Conservation (phyloP, 2,329 filamentous ascomycete genomes). For the Trichoderma hamatum region DNA sequence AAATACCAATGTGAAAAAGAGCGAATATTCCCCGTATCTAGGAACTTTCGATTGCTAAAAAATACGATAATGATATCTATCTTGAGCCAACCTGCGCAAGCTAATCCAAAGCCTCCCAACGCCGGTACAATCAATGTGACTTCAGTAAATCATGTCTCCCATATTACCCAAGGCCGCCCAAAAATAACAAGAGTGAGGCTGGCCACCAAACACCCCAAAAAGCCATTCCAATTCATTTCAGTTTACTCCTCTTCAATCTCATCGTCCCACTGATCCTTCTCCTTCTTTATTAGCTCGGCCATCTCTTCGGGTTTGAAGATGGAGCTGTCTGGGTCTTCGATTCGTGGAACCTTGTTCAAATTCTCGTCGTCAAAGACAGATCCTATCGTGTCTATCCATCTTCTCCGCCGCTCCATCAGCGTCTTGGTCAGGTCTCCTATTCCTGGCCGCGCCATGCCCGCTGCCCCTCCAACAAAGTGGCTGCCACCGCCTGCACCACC, state of each 20-base stretch:
- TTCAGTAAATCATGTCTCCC: neutral
- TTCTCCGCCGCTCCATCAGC: slow-evolving; percentile 85
- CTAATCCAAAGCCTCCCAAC: slow-evolving; percentile 6
- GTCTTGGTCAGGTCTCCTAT: slow-evolving; percentile 91
- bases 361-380: slow-evolving; percentile 86
- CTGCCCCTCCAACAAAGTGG: slow-evolving; percentile 61
- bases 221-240: neutral
- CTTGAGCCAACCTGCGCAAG: neutral
- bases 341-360: slow-evolving; percentile 70
- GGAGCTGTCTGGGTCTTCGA: slow-evolving; percentile 62
- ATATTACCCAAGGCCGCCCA: neutral
- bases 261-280: slow-evolving; percentile 81
- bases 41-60: neutral
- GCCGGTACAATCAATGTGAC: neutral
- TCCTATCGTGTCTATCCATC: slow-evolving; percentile 90
- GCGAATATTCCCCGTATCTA: neutral
- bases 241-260: slow-evolving; percentile 68
- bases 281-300: slow-evolving; percentile 71
- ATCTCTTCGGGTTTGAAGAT: slow-evolving; percentile 78
- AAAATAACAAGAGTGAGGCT: neutral
- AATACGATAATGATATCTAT: neutral
- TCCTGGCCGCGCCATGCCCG: slow-evolving; percentile 69
- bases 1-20: neutral
- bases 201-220: neutral
- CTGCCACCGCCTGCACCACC: slow-evolving; percentile 75